Evolutionary conservation across 257 asterid genomes (phyloP).

Genomic region (Ballota nigra): DNA sequence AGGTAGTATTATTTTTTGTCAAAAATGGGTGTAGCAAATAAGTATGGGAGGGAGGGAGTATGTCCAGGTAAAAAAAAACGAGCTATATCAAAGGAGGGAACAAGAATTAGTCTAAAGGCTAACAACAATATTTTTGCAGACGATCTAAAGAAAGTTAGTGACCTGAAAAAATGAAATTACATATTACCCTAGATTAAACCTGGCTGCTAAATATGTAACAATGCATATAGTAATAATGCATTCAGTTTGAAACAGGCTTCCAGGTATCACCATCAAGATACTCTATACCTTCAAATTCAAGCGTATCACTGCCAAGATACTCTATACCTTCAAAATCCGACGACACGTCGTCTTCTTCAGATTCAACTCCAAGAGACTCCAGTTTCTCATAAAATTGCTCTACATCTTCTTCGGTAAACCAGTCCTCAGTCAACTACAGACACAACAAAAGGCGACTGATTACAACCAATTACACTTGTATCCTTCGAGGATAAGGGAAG

Average conservation of each 20-base stretch:
- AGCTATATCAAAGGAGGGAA: too few species aligned
- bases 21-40: too few species aligned
- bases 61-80: too few species aligned
- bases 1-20: too few species aligned
- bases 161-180: too few species aligned
- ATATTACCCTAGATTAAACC: not conserved
- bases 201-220: not conserved
- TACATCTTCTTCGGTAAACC: constrained; percentile 41
- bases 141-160: too few species aligned
- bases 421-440: constrained; percentile 43
- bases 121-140: too few species aligned
- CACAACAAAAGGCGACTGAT: not conserved
- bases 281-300: not conserved
- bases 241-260: not conserved
- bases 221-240: not conserved
- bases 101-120: too few species aligned
- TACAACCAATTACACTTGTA: not conserved
- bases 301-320: not conserved
- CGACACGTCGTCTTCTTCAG: not conserved
- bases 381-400: constrained; percentile 34
- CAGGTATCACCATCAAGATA: not conserved
- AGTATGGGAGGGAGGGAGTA: too few species aligned
- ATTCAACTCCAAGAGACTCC: constrained; percentile 6
- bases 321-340: not conserved
- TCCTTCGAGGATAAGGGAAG: not conserved